Base-by-base conservation (phyloP, 441 rosid species). In the Adansonia madagascariensis region DNA sequence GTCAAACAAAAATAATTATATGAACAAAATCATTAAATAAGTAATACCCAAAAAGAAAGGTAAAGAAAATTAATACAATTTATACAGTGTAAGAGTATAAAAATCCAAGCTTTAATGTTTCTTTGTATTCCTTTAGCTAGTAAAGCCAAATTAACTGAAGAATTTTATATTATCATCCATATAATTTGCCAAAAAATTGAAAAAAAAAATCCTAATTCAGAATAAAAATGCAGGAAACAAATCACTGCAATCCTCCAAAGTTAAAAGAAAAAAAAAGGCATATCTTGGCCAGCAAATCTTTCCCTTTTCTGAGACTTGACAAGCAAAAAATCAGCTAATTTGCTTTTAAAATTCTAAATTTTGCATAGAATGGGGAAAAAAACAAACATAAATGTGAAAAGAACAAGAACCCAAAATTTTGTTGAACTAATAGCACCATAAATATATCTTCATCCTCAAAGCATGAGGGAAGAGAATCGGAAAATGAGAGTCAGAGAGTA, bases 401-500 rank as follows among this genome's bases (percentile, higher is more conserved):
- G 7, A 60, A 22, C 3, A 60, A 17, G 31, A 68, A 47, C 55
- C 39, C 73, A 68, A 12, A 67, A 20, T 10, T 20, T 46, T 46
- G 56, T 46, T 67, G 7, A 67, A 64, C 3, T 11, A 43, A 39
- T 15, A 44, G 22, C 11, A 52, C 46, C 10, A 35, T 1, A 47
- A n/a, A 60, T 11, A 17, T n/a, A 56, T 7, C 7, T 11, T 15
- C 39, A 70, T 31, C 24, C 22, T 43, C 24, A 14, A 71, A 64
- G 61, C 71, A 60, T 9, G 20, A 24, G 46, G 53, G 31, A 31
- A 55, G 68, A 49, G 65, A 44, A 71, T 78, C 65, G 18, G 65
- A 14, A 22, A 56, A 75, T 64, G 80, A 8, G 35, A 24, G 7
- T 65, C 27, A 47, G n/a, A 75, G 7, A 57, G n/a, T 47, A 39